Base-by-base conservation (phyloP, 2,329 filamentous ascomycete genomes). In the Bipolaris gigantea region DNA sequence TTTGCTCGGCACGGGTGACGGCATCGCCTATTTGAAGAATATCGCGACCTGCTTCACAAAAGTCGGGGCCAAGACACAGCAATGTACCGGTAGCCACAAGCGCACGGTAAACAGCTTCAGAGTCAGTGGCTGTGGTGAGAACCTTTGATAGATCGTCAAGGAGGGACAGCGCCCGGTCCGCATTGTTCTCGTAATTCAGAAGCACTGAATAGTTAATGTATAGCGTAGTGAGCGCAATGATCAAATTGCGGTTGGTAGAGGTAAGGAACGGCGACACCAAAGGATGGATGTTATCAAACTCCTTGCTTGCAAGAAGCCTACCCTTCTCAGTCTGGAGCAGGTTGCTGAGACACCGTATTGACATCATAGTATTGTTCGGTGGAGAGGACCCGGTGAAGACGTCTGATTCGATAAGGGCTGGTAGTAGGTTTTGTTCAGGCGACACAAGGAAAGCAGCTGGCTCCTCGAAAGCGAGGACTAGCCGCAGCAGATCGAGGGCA, bases 291-390 rank as follows among this genome's bases (percentile, higher is more conserved):
- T 82, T 79, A 36, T 87, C 83, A 18, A 87, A 84, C 39, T 80
- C 78, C 18, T 77, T 77, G 11, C 84, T 81, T 5, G 86, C 84
- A 34, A 77, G 64, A 5, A 74, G 62, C 4, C 89, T 85, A 15
- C 94, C 94, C 52, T 87, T 81, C 0, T 84, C 77, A 0, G 89
- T 90, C 56, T 85, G 83, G 69, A 97, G 96, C 7, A 97, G 79
- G 64, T 99, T 99, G 27, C 86, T 87, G 44, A 97, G 81, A 13
- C 88, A 84, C 4, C 94, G 89, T 11, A 91, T 80, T 0, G 88
- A 87, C 80, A 99, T 89, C 88, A 97, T 96, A 10, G 85, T 84
- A 61, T 91, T 91, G 74, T 97, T 97, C 34, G 85, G 86, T 0
- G 88, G 79, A 2, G 84, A 80, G 0, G 82, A 76, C 4, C 76